Base-by-base conservation (phyloP, 192 early-diverging fungal species). In the Globomyces pollinis-pini region DNA sequence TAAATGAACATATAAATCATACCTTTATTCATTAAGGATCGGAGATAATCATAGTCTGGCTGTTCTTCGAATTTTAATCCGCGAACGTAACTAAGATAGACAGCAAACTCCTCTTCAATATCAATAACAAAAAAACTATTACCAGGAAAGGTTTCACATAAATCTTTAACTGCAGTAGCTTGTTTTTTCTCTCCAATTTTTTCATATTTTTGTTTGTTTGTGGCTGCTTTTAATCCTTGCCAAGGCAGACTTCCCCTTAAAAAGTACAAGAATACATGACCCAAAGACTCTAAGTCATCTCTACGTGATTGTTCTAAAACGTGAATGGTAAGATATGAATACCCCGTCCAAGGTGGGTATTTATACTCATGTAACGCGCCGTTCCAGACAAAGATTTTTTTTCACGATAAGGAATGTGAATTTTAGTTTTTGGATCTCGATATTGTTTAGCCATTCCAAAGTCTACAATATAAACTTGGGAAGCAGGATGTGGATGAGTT, bases 381-480 rank as follows among this genome's bases (percentile, higher is more conserved):
- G 95, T 98, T 38, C 95, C 95, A 39, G 87, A 89, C 29, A 98
- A 73, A 64, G 80, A 86, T 76, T 95, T 96, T 56, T 93, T 84
- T 76, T 98, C 95, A 31, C 92, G 80, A 73, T 92, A 98, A 38
- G 95, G 93, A 65, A 98, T 98, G 79, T 98, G 95, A 63, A 91
- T 85, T 66, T 89, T 89, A 26, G 94, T 95, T 64, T 88, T 92
- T 28, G 94, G 93, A 69, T 98, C 95, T 20, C 93, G 80, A 62
- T 96, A 98, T 61, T 93, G 83, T 73, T 98, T 98, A 33, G 92
- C 95, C 92, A 98, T 94, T 39, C 95, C 95, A 80, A 96, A 96
- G 76, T 98, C 95, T 57, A 98, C 87, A 62, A 98, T 84, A 67
- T 86, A 89, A 18, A 98, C 78, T 51, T 75, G 76, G 2, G 74